Percentiles rank a stretch among this genome's conserved stretches.
Evolutionary conservation across 2,329 filamentous ascomycete species (phyloP).

Genomic region (Xylaria hypoxylon): DNA sequence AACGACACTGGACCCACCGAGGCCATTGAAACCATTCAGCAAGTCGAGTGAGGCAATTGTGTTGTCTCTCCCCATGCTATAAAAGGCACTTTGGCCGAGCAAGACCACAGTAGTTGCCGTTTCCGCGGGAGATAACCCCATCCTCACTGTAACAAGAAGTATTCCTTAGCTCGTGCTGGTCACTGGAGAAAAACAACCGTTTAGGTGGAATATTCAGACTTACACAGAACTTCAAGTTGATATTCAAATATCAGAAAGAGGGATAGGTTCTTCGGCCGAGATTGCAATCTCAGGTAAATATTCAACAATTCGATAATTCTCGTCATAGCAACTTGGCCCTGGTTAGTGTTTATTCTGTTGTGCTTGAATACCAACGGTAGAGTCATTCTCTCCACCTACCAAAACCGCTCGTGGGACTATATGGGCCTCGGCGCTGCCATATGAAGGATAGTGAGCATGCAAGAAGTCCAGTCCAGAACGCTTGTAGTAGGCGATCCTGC

Average conservation of each 20-base stretch:
- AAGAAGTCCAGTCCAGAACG: conserved; percentile 1
- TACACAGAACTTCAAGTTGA: conserved; percentile 27
- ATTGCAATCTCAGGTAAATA: conserved; percentile 21
- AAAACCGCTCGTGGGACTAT: conserved; percentile 2
- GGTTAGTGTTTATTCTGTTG: conserved; percentile 9
- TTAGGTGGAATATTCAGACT: conserved; percentile 15
- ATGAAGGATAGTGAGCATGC: background rate
- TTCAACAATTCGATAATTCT: conserved; percentile 24
- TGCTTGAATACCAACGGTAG: conserved; percentile 4
- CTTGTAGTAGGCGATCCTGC: background rate
- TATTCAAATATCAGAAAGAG: conserved; percentile 25
- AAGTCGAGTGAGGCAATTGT: conserved; percentile 30
- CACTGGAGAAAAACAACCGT: background rate
- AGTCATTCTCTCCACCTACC: background rate
- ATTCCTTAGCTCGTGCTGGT: background rate
- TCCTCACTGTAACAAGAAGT: background rate
- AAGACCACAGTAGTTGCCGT: conserved; percentile 24
- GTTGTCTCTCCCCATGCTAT: conserved; percentile 22
- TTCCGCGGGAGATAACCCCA: conserved; percentile 11
- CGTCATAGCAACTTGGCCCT: conserved; percentile 8
- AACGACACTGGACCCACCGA: conserved; percentile 28
- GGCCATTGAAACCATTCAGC: conserved; percentile 33
- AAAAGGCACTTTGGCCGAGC: conserved; percentile 31
- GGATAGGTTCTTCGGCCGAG: conserved; percentile 21
- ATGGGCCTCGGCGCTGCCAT: conserved; percentile 2